phyloP scores from a whole-genome alignment of 495 filamentous ascomycete species.

The Choiromyces venosus region DNA sequence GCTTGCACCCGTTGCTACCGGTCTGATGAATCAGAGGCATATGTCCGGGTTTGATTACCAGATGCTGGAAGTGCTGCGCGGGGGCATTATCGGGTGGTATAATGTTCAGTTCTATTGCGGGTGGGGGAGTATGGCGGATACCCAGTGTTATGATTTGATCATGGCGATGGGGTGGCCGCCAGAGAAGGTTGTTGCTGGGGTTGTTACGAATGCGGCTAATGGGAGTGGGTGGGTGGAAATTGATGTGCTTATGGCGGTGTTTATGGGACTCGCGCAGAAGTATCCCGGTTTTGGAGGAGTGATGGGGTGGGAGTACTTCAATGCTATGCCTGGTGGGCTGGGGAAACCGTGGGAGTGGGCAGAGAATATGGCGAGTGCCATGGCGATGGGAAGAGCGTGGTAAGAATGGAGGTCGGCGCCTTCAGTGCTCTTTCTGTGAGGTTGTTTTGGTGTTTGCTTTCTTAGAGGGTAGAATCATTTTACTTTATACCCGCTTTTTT shows the following conservation, averaged over 20 bases:
- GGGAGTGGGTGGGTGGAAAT: constrained; percentile 56
- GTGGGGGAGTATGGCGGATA: constrained; percentile 60
- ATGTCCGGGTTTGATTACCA: constrained; percentile 72
- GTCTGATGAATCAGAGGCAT: constrained; percentile 54
- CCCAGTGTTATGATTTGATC: constrained; percentile 59
- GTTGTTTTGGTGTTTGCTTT: neutral
- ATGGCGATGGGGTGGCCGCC: constrained; percentile 60
- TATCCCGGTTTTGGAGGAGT: constrained; percentile 69
- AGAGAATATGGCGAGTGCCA: constrained; percentile 53
- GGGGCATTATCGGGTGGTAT: constrained; percentile 67
- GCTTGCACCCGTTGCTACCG: constrained; percentile 71
- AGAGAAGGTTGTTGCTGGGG: constrained; percentile 62
- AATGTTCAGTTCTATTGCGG: constrained; percentile 83
- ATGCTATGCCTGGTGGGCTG: constrained; percentile 55
- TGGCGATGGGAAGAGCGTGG: constrained; percentile 42
- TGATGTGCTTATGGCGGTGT: constrained; percentile 47
- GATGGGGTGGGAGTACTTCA: constrained; percentile 87
- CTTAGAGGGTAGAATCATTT: neutral
- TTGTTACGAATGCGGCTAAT: constrained; percentile 65
- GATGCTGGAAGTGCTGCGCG: constrained; percentile 59
- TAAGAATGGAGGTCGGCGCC: neutral
- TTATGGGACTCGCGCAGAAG: constrained; percentile 48
- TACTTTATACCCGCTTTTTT: neutral
- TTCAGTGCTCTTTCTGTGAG: neutral
- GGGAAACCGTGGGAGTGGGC: constrained; percentile 68